Evolutionary conservation across 2,329 filamentous ascomycete genomes (phyloP).

Genomic region (Arthrobotrys musiformis): DNA sequence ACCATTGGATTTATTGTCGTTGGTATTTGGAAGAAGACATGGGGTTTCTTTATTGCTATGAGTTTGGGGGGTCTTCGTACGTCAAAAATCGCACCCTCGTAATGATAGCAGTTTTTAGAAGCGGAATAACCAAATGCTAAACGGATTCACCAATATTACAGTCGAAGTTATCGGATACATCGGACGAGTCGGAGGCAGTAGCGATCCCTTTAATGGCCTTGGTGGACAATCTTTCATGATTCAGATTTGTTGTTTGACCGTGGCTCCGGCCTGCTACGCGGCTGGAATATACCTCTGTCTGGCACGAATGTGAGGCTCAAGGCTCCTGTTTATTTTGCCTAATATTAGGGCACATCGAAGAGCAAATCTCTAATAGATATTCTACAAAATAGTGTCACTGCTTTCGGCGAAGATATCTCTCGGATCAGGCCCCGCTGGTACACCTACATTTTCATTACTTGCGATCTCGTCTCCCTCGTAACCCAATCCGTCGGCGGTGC

Average conservation of each 20-base stretch:
- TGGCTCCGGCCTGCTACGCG: constrained; percentile 73
- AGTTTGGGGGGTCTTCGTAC: constrained; percentile 63
- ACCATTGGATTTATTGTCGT: constrained; percentile 54
- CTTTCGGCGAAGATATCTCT: constrained; percentile 67
- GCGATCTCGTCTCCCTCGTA: constrained; percentile 70
- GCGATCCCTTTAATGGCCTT: constrained; percentile 67
- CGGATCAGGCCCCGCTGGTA: constrained; percentile 67
- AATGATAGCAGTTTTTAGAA: too few species aligned
- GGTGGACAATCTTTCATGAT: constrained; percentile 65
- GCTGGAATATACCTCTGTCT: constrained; percentile 74
- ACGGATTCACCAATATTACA: constrained; percentile 54
- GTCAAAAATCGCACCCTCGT: neutral
- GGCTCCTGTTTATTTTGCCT: neutral
- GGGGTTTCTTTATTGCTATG: constrained; percentile 65
- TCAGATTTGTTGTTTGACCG: constrained; percentile 72
- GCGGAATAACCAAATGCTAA: too few species aligned
- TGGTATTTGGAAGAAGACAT: constrained; percentile 58
- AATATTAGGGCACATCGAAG: constrained; percentile 21
- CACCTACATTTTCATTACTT: constrained; percentile 71
- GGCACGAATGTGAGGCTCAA: constrained; percentile 57
- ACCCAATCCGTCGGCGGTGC: constrained; percentile 71
- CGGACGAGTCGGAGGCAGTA: constrained; percentile 69
- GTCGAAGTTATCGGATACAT: constrained; percentile 71
- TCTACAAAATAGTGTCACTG: constrained; percentile 64
- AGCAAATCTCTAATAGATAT: neutral